These are phyloP conservation scores for Cladosporium sp. DNA, from an alignment of 2,329 filamentous ascomycete genomes.

Conservation along the genomic window DNA sequence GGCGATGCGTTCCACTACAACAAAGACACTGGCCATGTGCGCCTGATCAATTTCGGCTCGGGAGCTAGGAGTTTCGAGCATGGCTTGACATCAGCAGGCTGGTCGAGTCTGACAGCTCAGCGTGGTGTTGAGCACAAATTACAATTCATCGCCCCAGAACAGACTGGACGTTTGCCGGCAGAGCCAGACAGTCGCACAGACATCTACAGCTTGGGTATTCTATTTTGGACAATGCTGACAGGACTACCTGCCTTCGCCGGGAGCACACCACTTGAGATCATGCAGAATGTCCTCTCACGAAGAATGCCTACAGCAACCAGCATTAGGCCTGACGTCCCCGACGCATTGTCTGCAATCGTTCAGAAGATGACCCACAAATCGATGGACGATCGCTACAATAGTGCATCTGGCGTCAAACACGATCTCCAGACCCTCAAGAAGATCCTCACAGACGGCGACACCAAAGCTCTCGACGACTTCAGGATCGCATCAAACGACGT, in stretches of 20 bases:
- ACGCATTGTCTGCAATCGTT: constrained; percentile 77
- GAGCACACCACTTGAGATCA: constrained; percentile 79
- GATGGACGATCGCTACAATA: constrained; percentile 85
- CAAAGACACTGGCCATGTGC: constrained; percentile 67
- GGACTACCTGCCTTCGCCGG: constrained; percentile 80
- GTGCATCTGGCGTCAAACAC: constrained; percentile 78
- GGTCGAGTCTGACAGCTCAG: constrained; percentile 80
- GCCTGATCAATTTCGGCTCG: constrained; percentile 81
- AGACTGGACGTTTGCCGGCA: constrained; percentile 88
- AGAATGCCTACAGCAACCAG: constrained; percentile 75
- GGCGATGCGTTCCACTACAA: constrained; percentile 91
- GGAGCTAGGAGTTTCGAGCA: constrained; percentile 88
- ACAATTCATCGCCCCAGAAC: constrained; percentile 89
- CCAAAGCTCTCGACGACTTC: constrained; percentile 69
- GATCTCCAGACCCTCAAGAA: constrained; percentile 75
- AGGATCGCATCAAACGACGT: constrained; percentile 80
- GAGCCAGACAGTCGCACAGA: constrained; percentile 91
- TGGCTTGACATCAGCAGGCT: constrained; percentile 78
- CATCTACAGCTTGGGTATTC: constrained; percentile 85
- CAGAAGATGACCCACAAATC: constrained; percentile 91
- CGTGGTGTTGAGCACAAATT: constrained; percentile 85
- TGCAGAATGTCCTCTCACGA: constrained; percentile 81
- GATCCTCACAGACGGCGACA: constrained; percentile 73
- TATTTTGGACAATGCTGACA: constrained; percentile 84
- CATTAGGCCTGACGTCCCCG: constrained; percentile 78